These are phyloP conservation scores for Boletus sp. DNA, from an alignment of 768 basidiomycete genomes.

Conservation along the genomic window DNA sequence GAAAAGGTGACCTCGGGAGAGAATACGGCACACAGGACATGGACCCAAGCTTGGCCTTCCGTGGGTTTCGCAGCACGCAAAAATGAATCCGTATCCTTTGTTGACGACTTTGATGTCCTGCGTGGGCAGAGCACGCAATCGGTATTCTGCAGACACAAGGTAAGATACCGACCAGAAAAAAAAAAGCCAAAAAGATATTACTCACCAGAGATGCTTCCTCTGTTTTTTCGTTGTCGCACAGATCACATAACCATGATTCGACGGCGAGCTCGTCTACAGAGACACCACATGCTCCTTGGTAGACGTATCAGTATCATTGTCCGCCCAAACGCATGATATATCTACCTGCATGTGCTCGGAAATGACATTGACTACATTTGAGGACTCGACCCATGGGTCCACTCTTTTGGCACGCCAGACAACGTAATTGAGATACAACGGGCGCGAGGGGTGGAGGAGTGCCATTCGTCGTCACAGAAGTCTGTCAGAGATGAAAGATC, in stretches of 20 bases:
- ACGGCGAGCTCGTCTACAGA: conserved; percentile 58
- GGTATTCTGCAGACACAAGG: conserved; percentile 51
- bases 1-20: conserved; percentile 82
- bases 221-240: conserved; percentile 82
- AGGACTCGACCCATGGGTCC: conserved; percentile 78
- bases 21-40: conserved; percentile 87
- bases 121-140: conserved; percentile 85
- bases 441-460: conserved; percentile 63
- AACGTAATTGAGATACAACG: conserved; percentile 62
- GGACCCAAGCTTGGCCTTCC: conserved; percentile 91
- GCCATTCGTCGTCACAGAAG: conserved; percentile 43
- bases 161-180: not conserved
- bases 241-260: conserved; percentile 83
- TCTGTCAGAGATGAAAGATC: conserved; percentile 12
- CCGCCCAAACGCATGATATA: not conserved
- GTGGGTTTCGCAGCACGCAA: conserved; percentile 84
- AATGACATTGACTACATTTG: conserved; percentile 76
- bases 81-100: conserved; percentile 58
- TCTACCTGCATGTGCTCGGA: conserved; percentile 77
- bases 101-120: conserved; percentile 30
- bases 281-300: conserved; percentile 65
- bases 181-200: conserved; percentile 4
- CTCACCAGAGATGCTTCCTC: conserved; percentile 80
- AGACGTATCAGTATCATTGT: conserved; percentile 6
- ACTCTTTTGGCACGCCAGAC: conserved; percentile 70